Conservation (phyloP, 108 stramenopile species). For the Fragilaria crotonensis region DNA sequence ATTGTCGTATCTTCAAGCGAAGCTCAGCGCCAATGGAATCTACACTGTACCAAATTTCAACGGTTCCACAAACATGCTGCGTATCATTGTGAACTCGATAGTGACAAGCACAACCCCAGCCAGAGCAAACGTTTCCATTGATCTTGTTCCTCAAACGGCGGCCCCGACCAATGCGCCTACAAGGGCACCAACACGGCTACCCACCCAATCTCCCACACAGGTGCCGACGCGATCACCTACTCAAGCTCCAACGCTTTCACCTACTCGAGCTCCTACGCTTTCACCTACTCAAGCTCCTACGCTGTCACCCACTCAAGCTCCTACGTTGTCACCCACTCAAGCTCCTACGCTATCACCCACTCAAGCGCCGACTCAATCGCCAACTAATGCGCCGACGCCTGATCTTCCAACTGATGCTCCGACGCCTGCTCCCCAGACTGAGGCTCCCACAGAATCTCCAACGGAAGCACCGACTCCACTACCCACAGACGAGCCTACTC, state of each 20-base stretch:
- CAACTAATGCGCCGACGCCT: too few species aligned
- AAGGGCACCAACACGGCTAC: background rate
- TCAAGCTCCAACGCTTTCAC: too few species aligned
- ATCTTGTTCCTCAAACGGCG: background rate
- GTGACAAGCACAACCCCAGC: background rate
- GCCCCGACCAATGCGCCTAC: background rate
- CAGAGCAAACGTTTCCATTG: background rate
- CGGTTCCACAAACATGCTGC: background rate
- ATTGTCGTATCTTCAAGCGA: background rate
- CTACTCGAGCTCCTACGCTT: too few species aligned
- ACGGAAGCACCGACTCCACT: background rate
- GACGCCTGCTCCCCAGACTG: too few species aligned
- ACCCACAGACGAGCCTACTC: background rate
- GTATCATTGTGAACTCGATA: background rate
- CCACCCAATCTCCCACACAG: too few species aligned
- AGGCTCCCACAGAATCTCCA: background rate
- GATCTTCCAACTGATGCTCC: too few species aligned
- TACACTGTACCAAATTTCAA: slow-evolving; percentile 14
- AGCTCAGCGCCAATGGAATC: background rate
- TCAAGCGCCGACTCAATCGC: too few species aligned
- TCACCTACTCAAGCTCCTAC: too few species aligned
- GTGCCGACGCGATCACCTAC: too few species aligned
- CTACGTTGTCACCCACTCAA: too few species aligned
- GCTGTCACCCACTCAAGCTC: too few species aligned
- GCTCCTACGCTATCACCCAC: too few species aligned